These are phyloP conservation scores for Diaporthe sp. DNA, from an alignment of 2,329 filamentous ascomycete species.

Conservation along the genomic window DNA sequence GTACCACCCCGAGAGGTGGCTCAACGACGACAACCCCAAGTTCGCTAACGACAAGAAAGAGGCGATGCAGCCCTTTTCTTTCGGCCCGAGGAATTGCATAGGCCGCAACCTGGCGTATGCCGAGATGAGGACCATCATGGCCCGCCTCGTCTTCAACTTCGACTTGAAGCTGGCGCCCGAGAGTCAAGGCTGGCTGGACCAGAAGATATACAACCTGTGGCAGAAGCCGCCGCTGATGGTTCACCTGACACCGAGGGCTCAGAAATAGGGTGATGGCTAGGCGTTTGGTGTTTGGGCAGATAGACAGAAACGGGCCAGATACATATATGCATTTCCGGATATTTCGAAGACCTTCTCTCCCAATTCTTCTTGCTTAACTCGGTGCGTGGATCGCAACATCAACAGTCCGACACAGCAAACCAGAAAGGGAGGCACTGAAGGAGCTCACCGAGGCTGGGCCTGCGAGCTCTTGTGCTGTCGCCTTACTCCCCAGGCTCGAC, in stretches of 20 bases:
- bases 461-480: no score
- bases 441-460: neutral
- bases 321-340: neutral
- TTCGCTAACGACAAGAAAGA: constrained; percentile 38
- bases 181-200: constrained; percentile 46
- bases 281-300: neutral
- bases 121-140: constrained; percentile 54
- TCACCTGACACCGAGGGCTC: constrained; percentile 40
- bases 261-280: neutral
- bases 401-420: neutral
- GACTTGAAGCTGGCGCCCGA: constrained; percentile 49
- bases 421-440: neutral
- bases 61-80: constrained; percentile 48
- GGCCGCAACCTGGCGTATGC: constrained; percentile 53
- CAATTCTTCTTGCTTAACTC: neutral
- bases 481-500: neutral
- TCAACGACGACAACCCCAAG: constrained; percentile 41
- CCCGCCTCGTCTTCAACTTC: constrained; percentile 52
- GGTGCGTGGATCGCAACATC: neutral
- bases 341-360: accelerated
- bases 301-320: neutral
- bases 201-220: constrained; percentile 49
- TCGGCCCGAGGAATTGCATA: constrained; percentile 51
- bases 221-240: constrained; percentile 49
- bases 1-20: constrained; percentile 54